Conservation (phyloP, 495 filamentous ascomycete species). For the Hyaloscypha finlandica region DNA sequence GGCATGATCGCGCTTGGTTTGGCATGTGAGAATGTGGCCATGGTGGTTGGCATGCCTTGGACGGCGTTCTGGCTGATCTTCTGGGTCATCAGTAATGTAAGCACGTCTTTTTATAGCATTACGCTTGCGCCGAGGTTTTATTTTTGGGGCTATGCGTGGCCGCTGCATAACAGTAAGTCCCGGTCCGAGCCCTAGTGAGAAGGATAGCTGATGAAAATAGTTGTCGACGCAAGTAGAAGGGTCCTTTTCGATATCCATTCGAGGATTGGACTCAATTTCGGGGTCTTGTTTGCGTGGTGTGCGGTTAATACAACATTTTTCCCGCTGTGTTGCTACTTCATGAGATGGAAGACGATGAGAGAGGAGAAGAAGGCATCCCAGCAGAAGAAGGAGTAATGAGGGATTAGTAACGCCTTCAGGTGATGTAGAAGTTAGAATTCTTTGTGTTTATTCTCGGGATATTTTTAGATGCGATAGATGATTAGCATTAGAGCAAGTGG, state of each 20-base stretch:
- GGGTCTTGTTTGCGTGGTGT: slow-evolving; percentile 62
- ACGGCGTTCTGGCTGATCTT: slow-evolving; percentile 73
- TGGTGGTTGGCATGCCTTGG: slow-evolving; percentile 68
- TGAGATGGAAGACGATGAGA: slow-evolving; percentile 62
- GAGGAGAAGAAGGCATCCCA: slow-evolving; percentile 37
- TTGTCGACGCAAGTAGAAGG: slow-evolving; percentile 64
- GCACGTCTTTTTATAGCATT: slow-evolving; percentile 64
- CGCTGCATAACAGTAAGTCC: slow-evolving; percentile 52
- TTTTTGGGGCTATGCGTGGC: slow-evolving; percentile 71
- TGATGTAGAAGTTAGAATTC: not conserved
- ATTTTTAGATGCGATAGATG: no score
- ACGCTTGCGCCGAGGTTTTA: slow-evolving; percentile 62
- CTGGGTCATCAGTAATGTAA: slow-evolving; percentile 74
- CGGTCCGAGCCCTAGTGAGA: not conserved
- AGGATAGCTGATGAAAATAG: slow-evolving; percentile 30
- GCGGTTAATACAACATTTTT: slow-evolving; percentile 58
- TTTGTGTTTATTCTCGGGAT: no score
- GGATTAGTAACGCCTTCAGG: not conserved
- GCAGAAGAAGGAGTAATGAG: slow-evolving; percentile 9
- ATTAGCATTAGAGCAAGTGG: no score
- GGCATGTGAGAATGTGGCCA: slow-evolving; percentile 72
- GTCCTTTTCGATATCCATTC: slow-evolving; percentile 66
- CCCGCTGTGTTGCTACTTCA: slow-evolving; percentile 55
- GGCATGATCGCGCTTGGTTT: slow-evolving; percentile 70
- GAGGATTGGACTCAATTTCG: slow-evolving; percentile 65